These are phyloP conservation scores for Drosera spatulata DNA, from an alignment of 179 eudicot genomes.

Conservation along the genomic window DNA sequence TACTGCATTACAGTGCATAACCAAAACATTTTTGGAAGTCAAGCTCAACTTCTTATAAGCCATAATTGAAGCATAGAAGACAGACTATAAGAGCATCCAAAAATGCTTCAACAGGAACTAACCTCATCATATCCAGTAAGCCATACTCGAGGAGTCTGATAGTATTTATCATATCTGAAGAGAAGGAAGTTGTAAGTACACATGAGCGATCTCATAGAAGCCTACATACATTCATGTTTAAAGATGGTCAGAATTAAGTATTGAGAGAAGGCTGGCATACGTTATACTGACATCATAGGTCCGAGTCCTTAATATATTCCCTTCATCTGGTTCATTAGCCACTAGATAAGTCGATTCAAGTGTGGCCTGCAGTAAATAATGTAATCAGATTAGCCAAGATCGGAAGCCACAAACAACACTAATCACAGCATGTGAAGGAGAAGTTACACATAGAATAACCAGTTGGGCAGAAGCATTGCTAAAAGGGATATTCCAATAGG, in stretches of 20 bases:
- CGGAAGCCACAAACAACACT: not conserved
- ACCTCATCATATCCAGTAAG: constrained; percentile 99
- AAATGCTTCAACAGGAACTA: constrained; percentile 9
- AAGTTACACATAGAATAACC: too few relatives aligned
- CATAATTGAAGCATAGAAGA: too few relatives aligned
- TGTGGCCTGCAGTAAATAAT: constrained; percentile 54
- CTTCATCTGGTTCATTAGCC: constrained; percentile 97
- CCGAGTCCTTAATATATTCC: constrained; percentile 83
- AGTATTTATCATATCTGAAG: constrained; percentile 91
- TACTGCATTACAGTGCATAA: too few relatives aligned
- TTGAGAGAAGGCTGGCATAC: constrained; percentile 28
- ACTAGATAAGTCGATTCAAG: constrained; percentile 71
- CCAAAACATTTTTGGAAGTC: too few relatives aligned
- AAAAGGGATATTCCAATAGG: too few relatives aligned
- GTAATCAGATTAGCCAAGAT: constrained; percentile 1
- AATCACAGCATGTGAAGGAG: not conserved
- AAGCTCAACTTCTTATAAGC: too few relatives aligned
- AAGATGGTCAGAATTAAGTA: constrained; percentile 1
- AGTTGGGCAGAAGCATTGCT: too few relatives aligned
- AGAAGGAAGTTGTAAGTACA: not conserved
- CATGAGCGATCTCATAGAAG: not conserved
- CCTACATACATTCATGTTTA: not conserved
- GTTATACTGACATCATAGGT: constrained; percentile 99
- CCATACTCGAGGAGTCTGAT: constrained; percentile 99
- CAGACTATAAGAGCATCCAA: not conserved